Conservation (phyloP, 208 protist species). For the Trypanosoma platydactyli region DNA sequence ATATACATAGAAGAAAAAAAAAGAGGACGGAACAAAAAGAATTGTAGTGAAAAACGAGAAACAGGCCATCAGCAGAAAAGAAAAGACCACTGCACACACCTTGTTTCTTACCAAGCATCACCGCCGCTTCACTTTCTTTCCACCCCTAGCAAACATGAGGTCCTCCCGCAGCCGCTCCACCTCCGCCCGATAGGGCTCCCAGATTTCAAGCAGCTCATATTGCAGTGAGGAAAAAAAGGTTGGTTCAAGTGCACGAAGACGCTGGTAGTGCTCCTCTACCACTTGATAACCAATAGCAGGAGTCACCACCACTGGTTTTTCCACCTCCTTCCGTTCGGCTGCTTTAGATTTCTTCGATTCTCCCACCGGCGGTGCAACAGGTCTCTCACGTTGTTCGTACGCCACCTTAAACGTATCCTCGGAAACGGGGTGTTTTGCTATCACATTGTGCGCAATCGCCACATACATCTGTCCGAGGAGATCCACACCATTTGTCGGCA, state of each 20-base stretch:
- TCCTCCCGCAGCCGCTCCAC: constrained; percentile 80
- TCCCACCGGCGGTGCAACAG: neutral
- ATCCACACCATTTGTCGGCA: constrained; percentile 28
- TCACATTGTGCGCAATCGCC: constrained; percentile 65
- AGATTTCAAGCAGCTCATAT: constrained; percentile 66
- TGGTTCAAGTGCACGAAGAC: constrained; percentile 73
- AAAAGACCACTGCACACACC: neutral
- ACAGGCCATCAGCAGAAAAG: no score
- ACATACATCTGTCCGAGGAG: constrained; percentile 76
- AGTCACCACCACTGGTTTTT: constrained; percentile 55
- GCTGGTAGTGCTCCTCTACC: constrained; percentile 68
- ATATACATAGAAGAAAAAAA: neutral
- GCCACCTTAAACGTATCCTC: constrained; percentile 83
- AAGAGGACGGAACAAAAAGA: constrained; percentile 1
- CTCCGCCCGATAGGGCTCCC: constrained; percentile 81
- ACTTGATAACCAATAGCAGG: constrained; percentile 66
- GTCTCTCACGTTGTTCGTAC: constrained; percentile 68
- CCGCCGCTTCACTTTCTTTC: constrained; percentile 58
- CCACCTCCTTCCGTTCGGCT: constrained; percentile 46
- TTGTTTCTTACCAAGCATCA: constrained; percentile 7
- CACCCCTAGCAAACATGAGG: constrained; percentile 47
- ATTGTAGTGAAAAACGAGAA: no score
- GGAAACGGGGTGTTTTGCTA: constrained; percentile 39
- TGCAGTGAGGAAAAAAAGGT: constrained; percentile 79
- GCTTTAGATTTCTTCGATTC: constrained; percentile 36